Conservation (phyloP, 1,139 yeast genomes). For the Debaryomyces sp. region DNA sequence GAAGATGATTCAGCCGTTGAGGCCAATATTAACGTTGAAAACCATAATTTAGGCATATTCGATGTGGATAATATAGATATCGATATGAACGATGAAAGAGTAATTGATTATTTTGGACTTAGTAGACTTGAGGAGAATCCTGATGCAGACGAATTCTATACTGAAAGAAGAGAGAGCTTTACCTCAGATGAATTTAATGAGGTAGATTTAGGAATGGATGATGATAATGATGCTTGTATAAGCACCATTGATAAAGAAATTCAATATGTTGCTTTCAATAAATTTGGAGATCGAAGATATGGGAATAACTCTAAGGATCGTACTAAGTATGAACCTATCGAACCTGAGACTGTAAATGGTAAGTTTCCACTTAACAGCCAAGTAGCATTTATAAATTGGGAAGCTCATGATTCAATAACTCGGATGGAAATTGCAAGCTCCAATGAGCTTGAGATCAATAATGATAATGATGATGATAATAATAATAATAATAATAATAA, state of each 20-base stretch:
- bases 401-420: slow-evolving; percentile 21
- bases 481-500: background rate
- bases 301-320: slow-evolving; percentile 14
- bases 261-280: slow-evolving; percentile 16
- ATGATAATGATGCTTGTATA: background rate
- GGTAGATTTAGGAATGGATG: slow-evolving; percentile 5
- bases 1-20: slow-evolving; percentile 8
- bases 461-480: background rate
- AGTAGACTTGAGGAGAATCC: slow-evolving; percentile 16
- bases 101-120: slow-evolving; percentile 14
- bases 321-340: slow-evolving; percentile 5
- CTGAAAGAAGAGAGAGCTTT: slow-evolving; percentile 27
- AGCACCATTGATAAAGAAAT: slow-evolving; percentile 10
- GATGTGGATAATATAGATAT: slow-evolving; percentile 12
- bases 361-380: slow-evolving; percentile 28
- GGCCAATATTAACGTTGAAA: slow-evolving; percentile 6
- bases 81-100: slow-evolving; percentile 10
- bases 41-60: slow-evolving; percentile 10
- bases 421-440: slow-evolving; percentile 8
- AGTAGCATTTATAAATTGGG: slow-evolving; percentile 30
- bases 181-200: slow-evolving; percentile 9
- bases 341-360: background rate
- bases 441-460: background rate
- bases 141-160: slow-evolving; percentile 31
- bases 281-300: slow-evolving; percentile 14